Conservation (phyloP, 345 rosid species). For the Chamaenerion angustifolium region DNA sequence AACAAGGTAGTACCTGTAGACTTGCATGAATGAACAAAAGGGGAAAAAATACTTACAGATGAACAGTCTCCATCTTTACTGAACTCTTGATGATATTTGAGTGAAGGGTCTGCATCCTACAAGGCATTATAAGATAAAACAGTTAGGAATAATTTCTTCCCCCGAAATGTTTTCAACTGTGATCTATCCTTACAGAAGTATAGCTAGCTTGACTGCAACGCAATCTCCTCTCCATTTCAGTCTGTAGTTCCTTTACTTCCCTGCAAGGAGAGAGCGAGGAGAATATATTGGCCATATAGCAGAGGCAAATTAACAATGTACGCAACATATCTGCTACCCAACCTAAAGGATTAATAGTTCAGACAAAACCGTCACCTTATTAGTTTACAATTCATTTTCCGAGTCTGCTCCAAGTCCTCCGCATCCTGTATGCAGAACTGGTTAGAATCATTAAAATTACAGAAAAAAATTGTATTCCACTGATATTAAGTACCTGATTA, state of each 20-base stretch:
- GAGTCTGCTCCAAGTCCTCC: slow-evolving; percentile 57
- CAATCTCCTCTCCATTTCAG: slow-evolving; percentile 29
- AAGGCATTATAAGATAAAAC: neutral
- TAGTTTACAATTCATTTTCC: slow-evolving; percentile 45
- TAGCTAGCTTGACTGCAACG: slow-evolving; percentile 23
- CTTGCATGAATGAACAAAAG: neutral
- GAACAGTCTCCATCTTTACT: slow-evolving; percentile 28
- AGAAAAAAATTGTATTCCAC: slow-evolving; percentile 6
- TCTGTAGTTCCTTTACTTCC: slow-evolving; percentile 53
- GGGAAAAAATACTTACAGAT: slow-evolving; percentile 19
- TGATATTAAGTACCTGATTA: slow-evolving; percentile 9
- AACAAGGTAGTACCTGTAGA: too few relatives aligned
- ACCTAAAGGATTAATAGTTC: neutral
- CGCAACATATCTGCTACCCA: neutral
- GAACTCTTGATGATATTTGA: slow-evolving; percentile 26
- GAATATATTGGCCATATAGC: neutral
- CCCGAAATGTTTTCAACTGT: slow-evolving; percentile 2
- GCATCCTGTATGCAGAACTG: slow-evolving; percentile 30
- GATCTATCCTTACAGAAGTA: slow-evolving; percentile 34
- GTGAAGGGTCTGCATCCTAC: slow-evolving; percentile 30
- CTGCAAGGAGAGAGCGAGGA: slow-evolving; percentile 27
- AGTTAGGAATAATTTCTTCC: neutral
- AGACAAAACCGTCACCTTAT: slow-evolving; percentile 30
- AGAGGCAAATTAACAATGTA: neutral
- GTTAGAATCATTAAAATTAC: neutral